Evolutionary conservation across 306 rosid genomes (phyloP), one percentile per base, ranked within the genome.

Genomic region (Cyclanthera cordifolia): DNA sequence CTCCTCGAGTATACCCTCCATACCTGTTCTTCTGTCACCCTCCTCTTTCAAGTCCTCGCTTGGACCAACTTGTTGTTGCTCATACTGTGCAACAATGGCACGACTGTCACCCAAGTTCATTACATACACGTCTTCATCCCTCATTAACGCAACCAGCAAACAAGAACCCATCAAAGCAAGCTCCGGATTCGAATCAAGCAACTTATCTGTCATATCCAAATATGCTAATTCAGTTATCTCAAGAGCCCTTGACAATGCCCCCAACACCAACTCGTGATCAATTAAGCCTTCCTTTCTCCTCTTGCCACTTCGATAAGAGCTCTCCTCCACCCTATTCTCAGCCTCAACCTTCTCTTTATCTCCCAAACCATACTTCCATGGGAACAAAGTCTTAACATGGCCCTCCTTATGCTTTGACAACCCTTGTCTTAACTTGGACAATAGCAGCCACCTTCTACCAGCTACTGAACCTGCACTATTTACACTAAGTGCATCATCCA

Each of bases 51-150:
- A 70, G 50, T 74, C 84, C 28, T 24, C 48, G 57, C 75, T 78
- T 6, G 85, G 80, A 50, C 71, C 72, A 59, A 75, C 82, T 76
- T 84, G 87, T 74, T 79, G 87, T n/a, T 79, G 80, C 70, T 81
- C 87, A 64, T 77, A 87, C 64, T 89, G 96, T 0, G 76, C 85
- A 48, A 88, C 93, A 19, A 92, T 83, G 17, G 97, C 96, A 20
- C 97, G 79, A 69, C 97, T 92, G 72, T 92, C 97, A 73, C 97
- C 97, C n/a, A 92, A 86, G 83, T 89, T 92, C 96, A 92, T 92
- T 66, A 90, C 94, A 75, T 90, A 90, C 47, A 90, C 96, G 78
- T 90, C 96, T 71, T 87, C 95, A 61, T 87, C 95, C 85, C 96
- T 90, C 96, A 90, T 90, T 67, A 90, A 85, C 75, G 76, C 96